phyloP scores from a whole-genome alignment of 192 early-diverging fungal genomes.

The Backusella tuberculispora region DNA sequence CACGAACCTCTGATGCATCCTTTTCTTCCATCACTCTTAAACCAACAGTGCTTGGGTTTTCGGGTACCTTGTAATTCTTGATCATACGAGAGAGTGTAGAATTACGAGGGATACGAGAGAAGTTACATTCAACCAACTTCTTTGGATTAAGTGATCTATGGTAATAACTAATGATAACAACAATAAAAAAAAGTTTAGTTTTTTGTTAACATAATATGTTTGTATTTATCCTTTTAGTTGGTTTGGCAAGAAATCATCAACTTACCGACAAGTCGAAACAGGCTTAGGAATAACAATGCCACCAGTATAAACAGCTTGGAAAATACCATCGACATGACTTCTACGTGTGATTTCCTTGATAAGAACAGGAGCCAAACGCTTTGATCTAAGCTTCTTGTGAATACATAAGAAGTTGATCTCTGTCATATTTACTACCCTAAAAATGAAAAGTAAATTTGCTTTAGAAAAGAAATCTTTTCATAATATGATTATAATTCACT shows the following conservation, averaged over 20 bases:
- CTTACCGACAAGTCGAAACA: slow-evolving; percentile 67
- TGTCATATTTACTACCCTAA: slow-evolving; percentile 68
- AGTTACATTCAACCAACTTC: slow-evolving; percentile 92
- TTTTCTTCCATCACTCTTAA: slow-evolving; percentile 77
- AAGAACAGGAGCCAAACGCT: slow-evolving; percentile 93
- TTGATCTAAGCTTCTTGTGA: slow-evolving; percentile 93
- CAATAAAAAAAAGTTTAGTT: too few species aligned
- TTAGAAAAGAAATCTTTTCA: background rate
- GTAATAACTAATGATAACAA: slow-evolving; percentile 73
- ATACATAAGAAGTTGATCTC: slow-evolving; percentile 99
- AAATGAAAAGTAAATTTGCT: background rate
- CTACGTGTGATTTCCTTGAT: slow-evolving; percentile 98
- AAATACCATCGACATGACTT: slow-evolving; percentile 88
- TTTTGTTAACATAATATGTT: background rate
- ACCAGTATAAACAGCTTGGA: slow-evolving; percentile 98
- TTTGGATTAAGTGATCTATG: slow-evolving; percentile 94
- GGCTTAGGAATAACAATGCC: slow-evolving; percentile 92
- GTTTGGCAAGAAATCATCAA: background rate
- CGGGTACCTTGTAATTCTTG: slow-evolving; percentile 72
- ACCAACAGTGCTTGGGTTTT: slow-evolving; percentile 65
- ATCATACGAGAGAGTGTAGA: slow-evolving; percentile 74
- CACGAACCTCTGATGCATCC: slow-evolving; percentile 77
- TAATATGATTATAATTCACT: slow-evolving; percentile 21
- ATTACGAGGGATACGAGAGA: slow-evolving; percentile 79
- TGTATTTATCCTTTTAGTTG: background rate